Evolutionary conservation across 768 basidiomycete genomes (phyloP), one percentile per base, ranked within the genome.

Genomic region (Boletus huronensis): DNA sequence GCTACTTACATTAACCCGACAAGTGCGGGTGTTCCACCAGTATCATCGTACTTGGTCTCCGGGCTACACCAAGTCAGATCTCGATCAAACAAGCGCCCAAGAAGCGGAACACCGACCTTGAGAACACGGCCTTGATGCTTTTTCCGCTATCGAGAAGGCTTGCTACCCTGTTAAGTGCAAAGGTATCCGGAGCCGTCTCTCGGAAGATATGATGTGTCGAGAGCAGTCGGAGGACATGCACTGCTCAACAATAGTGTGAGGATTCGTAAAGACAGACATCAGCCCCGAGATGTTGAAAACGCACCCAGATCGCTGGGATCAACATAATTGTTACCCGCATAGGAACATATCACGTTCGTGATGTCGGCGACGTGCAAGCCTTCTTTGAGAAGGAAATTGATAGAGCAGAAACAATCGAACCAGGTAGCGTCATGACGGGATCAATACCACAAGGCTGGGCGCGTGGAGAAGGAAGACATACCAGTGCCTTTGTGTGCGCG

Each of bases 131-230:
- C 9, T 74, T 65, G 31, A 82, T 71, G 4, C 71, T 66, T 66
- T 85, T 85, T 6, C 88, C 86, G 0, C 82, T 83, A 62, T 90
- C 88, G 5, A 91, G 70, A 13, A 84, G 70, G 9, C 83, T 83
- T 4, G 85, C 84, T 52, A 89, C 76, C 35, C 88, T 79, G 61
- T 87, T 92, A 49, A 82, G 77, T 8, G 87, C 76, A 60, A 92
- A 93, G 6, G 85, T 82, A 62, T 90, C 79, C 4, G 88, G 88
- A 10, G 78, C 74, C 3, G 81, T 74, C 68, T 93, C 90, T 39
- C 78, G 76, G 31, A 88, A 75, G 49, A 91, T 80, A 66, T 91
- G 88, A 64, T 90, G 87, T 0, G 89, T 88, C 11, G 88, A 88
- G 42, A 92, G 78, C 23, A 90, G 75, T 41, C 90, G 84, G 38